phyloP scores from a whole-genome alignment of 2,329 filamentous ascomycete genomes.

The Colletotrichum cordylinicola region DNA sequence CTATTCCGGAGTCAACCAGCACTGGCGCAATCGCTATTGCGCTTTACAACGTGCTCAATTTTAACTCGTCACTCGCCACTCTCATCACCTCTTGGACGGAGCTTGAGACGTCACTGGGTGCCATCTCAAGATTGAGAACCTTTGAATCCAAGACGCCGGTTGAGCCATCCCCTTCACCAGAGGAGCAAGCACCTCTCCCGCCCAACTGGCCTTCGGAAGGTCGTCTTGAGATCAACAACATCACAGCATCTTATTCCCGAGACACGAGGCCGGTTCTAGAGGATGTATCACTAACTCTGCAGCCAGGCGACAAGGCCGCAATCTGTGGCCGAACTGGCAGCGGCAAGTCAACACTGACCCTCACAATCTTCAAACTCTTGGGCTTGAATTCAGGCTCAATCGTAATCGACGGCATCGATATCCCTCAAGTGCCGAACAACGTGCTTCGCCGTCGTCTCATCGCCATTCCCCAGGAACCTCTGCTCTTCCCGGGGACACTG shows the following conservation, averaged over 20 bases:
- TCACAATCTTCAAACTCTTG: constrained; percentile 28
- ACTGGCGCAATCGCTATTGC: constrained; percentile 29
- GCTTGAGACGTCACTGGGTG: constrained; percentile 28
- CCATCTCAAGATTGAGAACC: constrained; percentile 24
- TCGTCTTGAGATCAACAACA: constrained; percentile 14
- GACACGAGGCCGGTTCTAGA: constrained; percentile 17
- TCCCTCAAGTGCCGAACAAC: constrained; percentile 26
- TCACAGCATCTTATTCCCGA: constrained; percentile 8
- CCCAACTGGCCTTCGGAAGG: constrained; percentile 26
- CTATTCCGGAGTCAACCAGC: constrained; percentile 4
- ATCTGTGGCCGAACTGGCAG: constrained; percentile 31
- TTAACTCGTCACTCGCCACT: constrained; percentile 29
- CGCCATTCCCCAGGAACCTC: constrained; percentile 34
- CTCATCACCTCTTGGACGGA: constrained; percentile 27
- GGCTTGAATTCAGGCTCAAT: constrained; percentile 30
- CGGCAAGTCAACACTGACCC: constrained; percentile 20
- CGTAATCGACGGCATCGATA: constrained; percentile 32
- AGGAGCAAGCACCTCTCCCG: not conserved
- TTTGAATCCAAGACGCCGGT: constrained; percentile 22
- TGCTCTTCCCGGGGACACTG: constrained; percentile 3
- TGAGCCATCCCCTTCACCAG: constrained; percentile 9
- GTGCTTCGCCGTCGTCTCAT: constrained; percentile 34
- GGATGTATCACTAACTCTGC: constrained; percentile 20
- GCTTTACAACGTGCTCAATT: constrained; percentile 34
- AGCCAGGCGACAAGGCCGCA: constrained; percentile 25